Base-by-base conservation (phyloP, 2,329 filamentous ascomycete genomes). In the Cladosporium austrohemisphaericum region DNA sequence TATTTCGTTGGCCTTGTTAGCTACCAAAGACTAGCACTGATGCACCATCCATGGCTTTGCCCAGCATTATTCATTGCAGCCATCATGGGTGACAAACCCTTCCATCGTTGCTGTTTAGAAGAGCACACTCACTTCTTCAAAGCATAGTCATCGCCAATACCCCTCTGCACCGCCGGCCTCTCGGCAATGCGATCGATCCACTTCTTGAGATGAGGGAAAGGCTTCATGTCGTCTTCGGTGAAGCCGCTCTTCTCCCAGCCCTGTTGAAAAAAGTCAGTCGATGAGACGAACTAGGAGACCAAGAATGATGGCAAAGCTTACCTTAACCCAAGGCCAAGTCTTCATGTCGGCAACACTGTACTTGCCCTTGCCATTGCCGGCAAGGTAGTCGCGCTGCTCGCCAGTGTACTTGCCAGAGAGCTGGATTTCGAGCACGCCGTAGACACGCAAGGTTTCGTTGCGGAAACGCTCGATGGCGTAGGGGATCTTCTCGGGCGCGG, bases 361-460 rank as follows among this genome's bases (percentile, higher is more conserved):
- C 58, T 75, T 78, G n/a, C 77, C 77, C 54, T 73, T 73, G 1
- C 74, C 75, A 8, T 71, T 71, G 1, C 76, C 77, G 16, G 75
- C 76, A 2, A 79, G 65, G 52, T 78, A 80, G 6, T 80, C 75
- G 10, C 72, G 63, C 10, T 71, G 68, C 51, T 72, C 63, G 11
- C 71, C 74, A 2, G 69, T 72, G 58, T 74, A 78, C 55, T 76
- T 77, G 11, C 77, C 77, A 0, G 68, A 72, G 1, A 79, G 65
- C 8, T 71, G 75, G 50, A 78, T 75, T 52, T 79, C 76, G n/a
- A 79, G 68, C n/a, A 80, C 77, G 43, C 74, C 75, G 55, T 68
- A 78, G 9, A 78, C 71, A 4, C 76, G 71, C 2, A 76, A 64
- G 2, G 71, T 75, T 58, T 79, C 76, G 44, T 77, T 78, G 41